These are phyloP conservation scores for Penicillium janthinellum DNA, from an alignment of 2,329 filamentous ascomycete species.

Conservation along the genomic window DNA sequence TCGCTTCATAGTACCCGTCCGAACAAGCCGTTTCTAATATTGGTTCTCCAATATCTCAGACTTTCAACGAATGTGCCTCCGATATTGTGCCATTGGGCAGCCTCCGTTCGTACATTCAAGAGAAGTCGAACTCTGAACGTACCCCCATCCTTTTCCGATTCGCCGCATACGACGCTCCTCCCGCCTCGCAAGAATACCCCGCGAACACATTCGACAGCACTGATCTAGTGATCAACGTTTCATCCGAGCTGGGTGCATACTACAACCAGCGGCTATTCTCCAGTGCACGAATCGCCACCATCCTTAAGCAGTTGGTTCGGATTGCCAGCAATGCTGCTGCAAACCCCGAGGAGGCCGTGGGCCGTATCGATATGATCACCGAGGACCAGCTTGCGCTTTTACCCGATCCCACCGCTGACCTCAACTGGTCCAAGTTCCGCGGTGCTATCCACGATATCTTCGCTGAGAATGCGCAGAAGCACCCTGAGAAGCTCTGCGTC, in stretches of 20 bases:
- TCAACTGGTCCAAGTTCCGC: conserved; percentile 50
- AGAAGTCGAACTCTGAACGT: conserved; percentile 42
- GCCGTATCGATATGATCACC: conserved; percentile 48
- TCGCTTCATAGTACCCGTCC: not conserved
- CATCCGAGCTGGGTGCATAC: conserved; percentile 43
- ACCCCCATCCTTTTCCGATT: conserved; percentile 50
- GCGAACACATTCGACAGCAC: conserved; percentile 49
- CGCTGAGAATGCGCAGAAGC: conserved; percentile 56
- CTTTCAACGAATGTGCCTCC: conserved; percentile 43
- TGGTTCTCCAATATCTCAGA: conserved; percentile 25
- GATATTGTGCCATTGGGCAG: conserved; percentile 47
- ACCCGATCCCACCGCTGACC: conserved; percentile 47
- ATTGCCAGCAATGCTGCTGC: conserved; percentile 45
- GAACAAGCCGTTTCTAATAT: not conserved
- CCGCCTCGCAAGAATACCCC: conserved; percentile 43
- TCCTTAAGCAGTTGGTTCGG: conserved; percentile 46
- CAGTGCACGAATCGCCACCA: conserved; percentile 46
- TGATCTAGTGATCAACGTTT: conserved; percentile 46
- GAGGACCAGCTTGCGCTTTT: conserved; percentile 37
- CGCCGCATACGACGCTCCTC: conserved; percentile 50
- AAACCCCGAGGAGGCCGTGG: conserved; percentile 44
- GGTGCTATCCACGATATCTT: conserved; percentile 51
- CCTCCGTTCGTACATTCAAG: conserved; percentile 45
- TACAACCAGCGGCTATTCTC: conserved; percentile 52
- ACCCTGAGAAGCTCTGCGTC: conserved; percentile 70